Percentiles rank a stretch among this genome's conserved stretches.
Evolutionary conservation across 371 early-diverging fungal genomes (phyloP).

Genomic region (Rhizopus stolonifer): DNA sequence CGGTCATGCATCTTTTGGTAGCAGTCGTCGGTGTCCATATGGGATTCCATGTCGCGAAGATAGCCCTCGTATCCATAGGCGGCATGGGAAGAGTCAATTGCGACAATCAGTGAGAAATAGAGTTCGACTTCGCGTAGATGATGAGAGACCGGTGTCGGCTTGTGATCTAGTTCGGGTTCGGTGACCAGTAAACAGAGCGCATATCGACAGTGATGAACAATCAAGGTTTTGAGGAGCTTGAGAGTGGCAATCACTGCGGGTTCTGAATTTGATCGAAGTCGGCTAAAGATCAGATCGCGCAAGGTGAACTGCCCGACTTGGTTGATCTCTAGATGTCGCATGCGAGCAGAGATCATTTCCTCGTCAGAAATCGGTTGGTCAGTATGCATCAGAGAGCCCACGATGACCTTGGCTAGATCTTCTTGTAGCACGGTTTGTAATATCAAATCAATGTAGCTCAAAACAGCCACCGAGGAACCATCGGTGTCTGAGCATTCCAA

Average conservation of each 20-base stretch:
- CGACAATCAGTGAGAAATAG: slow-evolving; percentile 68
- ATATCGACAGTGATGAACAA: slow-evolving; percentile 76
- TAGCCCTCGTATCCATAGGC: slow-evolving; percentile 76
- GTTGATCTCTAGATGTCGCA: not conserved
- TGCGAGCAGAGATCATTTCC: not conserved
- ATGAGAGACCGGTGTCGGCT: slow-evolving; percentile 53
- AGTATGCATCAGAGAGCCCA: slow-evolving; percentile 73
- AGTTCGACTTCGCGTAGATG: slow-evolving; percentile 68
- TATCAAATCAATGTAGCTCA: slow-evolving; percentile 86
- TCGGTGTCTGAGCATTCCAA: slow-evolving; percentile 88
- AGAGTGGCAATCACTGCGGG: slow-evolving; percentile 82
- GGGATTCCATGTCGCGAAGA: slow-evolving; percentile 71
- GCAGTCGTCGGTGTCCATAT: slow-evolving; percentile 62
- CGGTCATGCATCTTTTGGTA: slow-evolving; percentile 47
- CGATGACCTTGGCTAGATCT: slow-evolving; percentile 69
- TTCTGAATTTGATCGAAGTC: slow-evolving; percentile 70
- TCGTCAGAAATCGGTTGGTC: slow-evolving; percentile 33
- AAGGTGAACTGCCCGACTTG: slow-evolving; percentile 59
- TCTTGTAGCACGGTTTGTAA: slow-evolving; percentile 75
- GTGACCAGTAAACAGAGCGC: slow-evolving; percentile 70
- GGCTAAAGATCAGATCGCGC: slow-evolving; percentile 75
- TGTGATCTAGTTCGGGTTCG: slow-evolving; percentile 47
- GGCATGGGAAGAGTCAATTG: slow-evolving; percentile 56
- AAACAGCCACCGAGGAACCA: slow-evolving; percentile 86
- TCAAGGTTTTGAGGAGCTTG: slow-evolving; percentile 74